phyloP scores from a whole-genome alignment of 768 basidiomycete species.

The Leucocoprinus sp. region DNA sequence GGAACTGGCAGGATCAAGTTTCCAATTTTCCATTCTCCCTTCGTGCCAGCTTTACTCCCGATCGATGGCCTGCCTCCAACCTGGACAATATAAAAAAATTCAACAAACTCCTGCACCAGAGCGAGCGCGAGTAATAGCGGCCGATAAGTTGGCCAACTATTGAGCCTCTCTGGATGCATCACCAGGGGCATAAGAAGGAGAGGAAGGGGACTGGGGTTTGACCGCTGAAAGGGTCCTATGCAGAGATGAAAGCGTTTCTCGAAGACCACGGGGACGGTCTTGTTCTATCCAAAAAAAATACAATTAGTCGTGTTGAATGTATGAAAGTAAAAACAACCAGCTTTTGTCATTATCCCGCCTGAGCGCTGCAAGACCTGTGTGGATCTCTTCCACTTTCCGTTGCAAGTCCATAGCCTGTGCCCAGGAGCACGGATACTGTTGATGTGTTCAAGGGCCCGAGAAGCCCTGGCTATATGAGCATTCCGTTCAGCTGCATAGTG shows the following conservation, averaged over 20 bases:
- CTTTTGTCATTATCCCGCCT: constrained; percentile 57
- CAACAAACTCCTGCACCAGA: constrained; percentile 77
- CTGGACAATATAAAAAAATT: constrained; percentile 79
- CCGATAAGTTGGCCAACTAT: constrained; percentile 37
- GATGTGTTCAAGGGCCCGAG: too few relatives aligned
- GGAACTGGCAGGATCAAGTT: constrained; percentile 75
- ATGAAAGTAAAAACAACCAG: constrained; percentile 24
- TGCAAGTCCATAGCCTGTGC: too few relatives aligned
- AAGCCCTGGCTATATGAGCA: too few relatives aligned
- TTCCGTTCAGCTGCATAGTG: too few relatives aligned
- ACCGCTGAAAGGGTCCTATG: constrained; percentile 59
- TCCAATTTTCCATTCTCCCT: constrained; percentile 82
- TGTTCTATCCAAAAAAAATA: constrained; percentile 39
- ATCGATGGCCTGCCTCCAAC: constrained; percentile 72
- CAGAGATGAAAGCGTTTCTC: too few relatives aligned
- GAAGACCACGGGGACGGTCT: constrained; percentile 48
- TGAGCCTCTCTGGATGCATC: too few relatives aligned
- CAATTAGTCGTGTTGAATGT: neutral
- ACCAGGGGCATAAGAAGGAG: constrained; percentile 29
- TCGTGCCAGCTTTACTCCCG: constrained; percentile 66
- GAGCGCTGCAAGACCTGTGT: too few relatives aligned
- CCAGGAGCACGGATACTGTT: too few relatives aligned
- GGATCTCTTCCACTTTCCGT: too few relatives aligned
- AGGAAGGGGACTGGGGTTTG: constrained; percentile 26
- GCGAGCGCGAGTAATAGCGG: constrained; percentile 57